A percentile compares a stretch with the other conserved stretches of the same genome.
Evolutionary conservation across 2,329 filamentous ascomycete genomes (phyloP).

Genomic region (Fusarium albidum): DNA sequence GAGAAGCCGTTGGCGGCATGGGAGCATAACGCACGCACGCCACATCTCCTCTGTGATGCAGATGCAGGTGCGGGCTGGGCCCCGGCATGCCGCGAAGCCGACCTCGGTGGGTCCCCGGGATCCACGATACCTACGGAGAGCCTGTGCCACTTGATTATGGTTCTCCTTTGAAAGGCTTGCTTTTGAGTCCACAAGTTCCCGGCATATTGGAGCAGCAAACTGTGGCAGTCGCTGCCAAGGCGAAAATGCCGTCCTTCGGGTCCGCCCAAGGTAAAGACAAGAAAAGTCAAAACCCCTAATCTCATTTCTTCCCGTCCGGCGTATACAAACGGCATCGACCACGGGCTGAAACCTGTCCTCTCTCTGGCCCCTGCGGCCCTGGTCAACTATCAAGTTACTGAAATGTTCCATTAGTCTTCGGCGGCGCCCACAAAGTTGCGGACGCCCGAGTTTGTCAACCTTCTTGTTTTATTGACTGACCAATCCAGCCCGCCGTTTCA

Average conservation of each 20-base stretch:
- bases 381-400: conserved; percentile 1
- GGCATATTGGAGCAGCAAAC: conserved; percentile 4
- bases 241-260: not conserved
- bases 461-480: no score
- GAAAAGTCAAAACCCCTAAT: conserved; percentile 5
- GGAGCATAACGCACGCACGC: conserved; percentile 5
- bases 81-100: conserved; percentile 23
- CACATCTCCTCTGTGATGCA: conserved; percentile 1
- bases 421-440: conserved; percentile 1
- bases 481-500: conserved; percentile 12
- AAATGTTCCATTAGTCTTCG: not conserved
- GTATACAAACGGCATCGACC: not conserved
- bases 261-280: not conserved
- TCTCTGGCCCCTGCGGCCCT: conserved; percentile 16
- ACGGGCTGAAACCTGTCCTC: conserved; percentile 8
- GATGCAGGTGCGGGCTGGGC: conserved; percentile 1
- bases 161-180: not conserved
- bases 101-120: conserved; percentile 15
- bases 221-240: conserved; percentile 4
- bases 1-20: not conserved
- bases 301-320: conserved; percentile 10
- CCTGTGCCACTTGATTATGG: not conserved
- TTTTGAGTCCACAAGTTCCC: conserved; percentile 9
- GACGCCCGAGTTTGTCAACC: not conserved
- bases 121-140: not conserved